A percentile compares a stretch with the other conserved stretches of the same genome.
Conservation (phyloP, 2,329 filamentous ascomycete species). For the Ophiostoma novo-ulmi region DNA sequence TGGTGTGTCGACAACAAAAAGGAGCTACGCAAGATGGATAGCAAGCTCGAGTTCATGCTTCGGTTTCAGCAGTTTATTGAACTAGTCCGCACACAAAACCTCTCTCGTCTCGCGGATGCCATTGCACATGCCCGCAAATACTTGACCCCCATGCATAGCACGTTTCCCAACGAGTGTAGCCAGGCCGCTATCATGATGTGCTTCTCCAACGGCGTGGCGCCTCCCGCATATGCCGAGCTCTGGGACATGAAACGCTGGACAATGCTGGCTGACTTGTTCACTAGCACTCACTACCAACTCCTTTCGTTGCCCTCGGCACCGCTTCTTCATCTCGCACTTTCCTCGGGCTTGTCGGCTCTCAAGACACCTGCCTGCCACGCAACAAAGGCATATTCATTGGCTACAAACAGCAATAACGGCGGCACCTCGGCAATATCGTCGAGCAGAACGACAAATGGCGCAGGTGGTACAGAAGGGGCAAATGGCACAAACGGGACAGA, state of each 20-base stretch:
- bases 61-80: slow-evolving; percentile 94
- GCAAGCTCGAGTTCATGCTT: slow-evolving; percentile 86
- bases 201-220: slow-evolving; percentile 54
- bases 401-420: not conserved
- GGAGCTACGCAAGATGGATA: slow-evolving; percentile 81
- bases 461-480: not conserved
- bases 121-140: slow-evolving; percentile 78
- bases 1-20: slow-evolving; percentile 96
- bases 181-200: slow-evolving; percentile 77
- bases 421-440: not conserved
- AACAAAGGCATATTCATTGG: slow-evolving; percentile 38
- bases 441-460: not conserved
- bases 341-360: slow-evolving; percentile 84
- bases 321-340: slow-evolving; percentile 83
- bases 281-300: slow-evolving; percentile 78
- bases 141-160: slow-evolving; percentile 63
- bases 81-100: slow-evolving; percentile 64
- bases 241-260: slow-evolving; percentile 71
- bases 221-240: slow-evolving; percentile 48
- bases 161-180: slow-evolving; percentile 62
- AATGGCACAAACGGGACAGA: not conserved
- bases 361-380: slow-evolving; percentile 89
- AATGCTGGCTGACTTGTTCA: slow-evolving; percentile 72
- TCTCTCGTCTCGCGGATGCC: slow-evolving; percentile 66
- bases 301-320: slow-evolving; percentile 77